A percentile compares a stretch with the other conserved stretches of the same genome.
phyloP scores from a whole-genome alignment of 208 protist genomes.

The Wallacemonas sp. region DNA sequence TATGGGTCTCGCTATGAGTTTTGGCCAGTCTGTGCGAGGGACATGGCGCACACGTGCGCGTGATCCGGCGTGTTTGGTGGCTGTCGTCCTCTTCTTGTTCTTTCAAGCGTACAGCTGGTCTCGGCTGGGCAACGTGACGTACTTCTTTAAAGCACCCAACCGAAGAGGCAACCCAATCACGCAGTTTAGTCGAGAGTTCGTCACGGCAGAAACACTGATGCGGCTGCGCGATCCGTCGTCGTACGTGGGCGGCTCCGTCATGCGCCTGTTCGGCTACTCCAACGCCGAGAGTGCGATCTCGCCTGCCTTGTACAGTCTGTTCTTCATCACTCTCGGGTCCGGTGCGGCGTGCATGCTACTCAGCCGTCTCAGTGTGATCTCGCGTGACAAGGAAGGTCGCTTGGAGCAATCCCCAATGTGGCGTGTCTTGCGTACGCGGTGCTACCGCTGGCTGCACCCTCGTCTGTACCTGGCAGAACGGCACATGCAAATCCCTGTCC shows the following conservation, averaged over 20 bases:
- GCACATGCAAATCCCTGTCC: slow-evolving; percentile 63
- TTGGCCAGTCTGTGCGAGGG: slow-evolving; percentile 54
- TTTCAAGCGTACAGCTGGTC: slow-evolving; percentile 59
- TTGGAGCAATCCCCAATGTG: slow-evolving; percentile 58
- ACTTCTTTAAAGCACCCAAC: slow-evolving; percentile 18
- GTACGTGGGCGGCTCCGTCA: slow-evolving; percentile 7
- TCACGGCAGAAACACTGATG: neutral
- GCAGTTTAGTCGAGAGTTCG: neutral
- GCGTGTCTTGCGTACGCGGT: slow-evolving; percentile 46
- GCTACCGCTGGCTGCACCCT: slow-evolving; percentile 66
- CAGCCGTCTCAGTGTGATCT: neutral
- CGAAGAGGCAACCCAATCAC: neutral
- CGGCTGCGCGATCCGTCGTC: neutral
- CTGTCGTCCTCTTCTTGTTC: slow-evolving; percentile 36
- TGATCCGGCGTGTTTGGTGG: slow-evolving; percentile 52
- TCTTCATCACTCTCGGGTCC: slow-evolving; percentile 25
- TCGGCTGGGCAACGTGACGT: slow-evolving; percentile 39
- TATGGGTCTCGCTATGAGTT: slow-evolving; percentile 38
- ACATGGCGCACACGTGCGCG: slow-evolving; percentile 62
- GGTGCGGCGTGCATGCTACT: slow-evolving; percentile 43
- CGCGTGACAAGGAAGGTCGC: slow-evolving; percentile 27
- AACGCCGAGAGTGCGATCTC: slow-evolving; percentile 5
- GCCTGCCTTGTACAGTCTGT: slow-evolving; percentile 29
- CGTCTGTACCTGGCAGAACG: slow-evolving; percentile 55
- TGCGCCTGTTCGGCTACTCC: neutral